Percentiles rank a stretch among this genome's conserved stretches.
Conservation (phyloP, 108 stramenopile genomes). For the Skeletonema grethae region DNA sequence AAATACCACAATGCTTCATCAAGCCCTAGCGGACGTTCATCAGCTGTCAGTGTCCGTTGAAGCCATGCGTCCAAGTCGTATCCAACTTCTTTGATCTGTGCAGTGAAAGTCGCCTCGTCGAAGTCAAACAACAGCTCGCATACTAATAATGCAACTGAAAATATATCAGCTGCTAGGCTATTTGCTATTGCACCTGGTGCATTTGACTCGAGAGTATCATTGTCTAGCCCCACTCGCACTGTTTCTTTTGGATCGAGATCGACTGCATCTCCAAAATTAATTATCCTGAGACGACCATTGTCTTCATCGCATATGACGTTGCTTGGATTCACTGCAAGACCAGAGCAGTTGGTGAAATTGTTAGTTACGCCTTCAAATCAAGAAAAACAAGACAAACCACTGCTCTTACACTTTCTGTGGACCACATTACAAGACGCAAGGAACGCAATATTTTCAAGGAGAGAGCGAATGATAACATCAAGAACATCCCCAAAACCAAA, state of each 20-base stretch:
- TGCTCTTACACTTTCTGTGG: conserved; percentile 64
- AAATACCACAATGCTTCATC: conserved; percentile 69
- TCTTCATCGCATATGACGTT: conserved; percentile 58
- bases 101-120: conserved; percentile 60
- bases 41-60: conserved; percentile 38
- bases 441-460: conserved; percentile 57
- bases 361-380: neutral
- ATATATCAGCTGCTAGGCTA: conserved; percentile 66
- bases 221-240: conserved; percentile 57
- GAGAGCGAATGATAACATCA: conserved; percentile 42
- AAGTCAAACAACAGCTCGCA: conserved; percentile 78
- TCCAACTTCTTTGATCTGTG: conserved; percentile 61
- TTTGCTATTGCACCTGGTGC: conserved; percentile 74
- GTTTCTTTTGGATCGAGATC: conserved; percentile 70
- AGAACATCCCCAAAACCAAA: conserved; percentile 55
- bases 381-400: neutral
- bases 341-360: neutral
- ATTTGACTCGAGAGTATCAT: conserved; percentile 51
- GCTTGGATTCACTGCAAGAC: conserved; percentile 50
- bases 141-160: conserved; percentile 61
- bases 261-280: conserved; percentile 84
- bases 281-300: conserved; percentile 42
- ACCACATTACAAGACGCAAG: conserved; percentile 64
- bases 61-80: conserved; percentile 81
- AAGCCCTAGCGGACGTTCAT: conserved; percentile 53